Evolutionary conservation across 768 basidiomycete species (phyloP), one percentile per base, ranked within the genome.

Genomic region (Hericium erinaceus): DNA sequence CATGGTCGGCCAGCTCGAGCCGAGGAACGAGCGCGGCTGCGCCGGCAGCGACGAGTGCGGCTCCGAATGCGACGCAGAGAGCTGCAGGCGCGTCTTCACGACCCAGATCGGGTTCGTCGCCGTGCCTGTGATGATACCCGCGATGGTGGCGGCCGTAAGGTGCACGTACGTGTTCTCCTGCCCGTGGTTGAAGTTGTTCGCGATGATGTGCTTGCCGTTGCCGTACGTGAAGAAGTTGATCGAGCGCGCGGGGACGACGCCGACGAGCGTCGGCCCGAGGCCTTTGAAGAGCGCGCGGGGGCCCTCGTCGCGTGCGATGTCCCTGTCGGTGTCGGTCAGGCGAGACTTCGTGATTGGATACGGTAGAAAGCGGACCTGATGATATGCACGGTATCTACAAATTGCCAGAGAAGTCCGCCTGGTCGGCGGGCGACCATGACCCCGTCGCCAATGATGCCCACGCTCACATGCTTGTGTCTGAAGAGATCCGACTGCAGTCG

Each of bases 31-130:
- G 39, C 33, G 51, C 26, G 69, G 46, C 58, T 64, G 58, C 57
- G 44, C 13, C n/a, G 51, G 26, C 13, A 54, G 10, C 48, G 37
- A 4, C 4, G 48, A 13, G 5, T 52, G 22, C 52, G 55, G 11
- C 18, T 48, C 51, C 33, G 58, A 24, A 10, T 33, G 33, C 20
- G 62, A 52, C n/a, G 75, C 70, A 2, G 72, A 74, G 15, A 99
- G 82, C 67, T 99, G 97, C 55, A 99, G 66, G 7, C 95, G 85
- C 48, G 97, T 99, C 72, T 98, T 99, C 60, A 99, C 92, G 50
- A 99, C 97, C 97, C 97, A 99, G 24, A 99, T 95, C 0, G 97
- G 97, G 69, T 99, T 99, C 20, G 97, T 98, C 11, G 84, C 92
- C 0, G 92, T 87, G 4, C 94, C 82, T 0, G 97, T 99, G 37